Evolutionary conservation across 1,139 yeast genomes (phyloP).

Genomic region (Candida anutae): DNA sequence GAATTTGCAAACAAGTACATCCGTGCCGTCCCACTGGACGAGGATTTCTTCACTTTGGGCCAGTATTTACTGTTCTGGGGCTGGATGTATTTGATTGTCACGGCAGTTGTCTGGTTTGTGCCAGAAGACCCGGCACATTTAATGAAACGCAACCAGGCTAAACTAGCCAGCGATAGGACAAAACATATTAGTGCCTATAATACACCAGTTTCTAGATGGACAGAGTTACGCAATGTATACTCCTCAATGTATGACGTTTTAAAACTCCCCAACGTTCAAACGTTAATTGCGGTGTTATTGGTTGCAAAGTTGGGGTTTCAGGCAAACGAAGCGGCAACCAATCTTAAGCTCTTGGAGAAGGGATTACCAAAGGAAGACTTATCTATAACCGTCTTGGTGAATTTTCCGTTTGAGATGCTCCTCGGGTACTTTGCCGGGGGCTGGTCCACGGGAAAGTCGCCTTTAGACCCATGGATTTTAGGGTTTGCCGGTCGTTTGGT

Average conservation of each 20-base stretch:
- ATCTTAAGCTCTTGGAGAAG: slow-evolving; percentile 81
- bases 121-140: slow-evolving; percentile 62
- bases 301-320: slow-evolving; percentile 88
- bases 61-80: slow-evolving; percentile 79
- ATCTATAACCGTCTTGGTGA: slow-evolving; percentile 85
- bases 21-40: slow-evolving; percentile 49
- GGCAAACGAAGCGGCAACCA: slow-evolving; percentile 93
- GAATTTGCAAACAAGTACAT: slow-evolving; percentile 87
- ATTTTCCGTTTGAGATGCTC: slow-evolving; percentile 91
- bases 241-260: slow-evolving; percentile 69
- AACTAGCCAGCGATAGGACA: slow-evolving; percentile 26
- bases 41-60: slow-evolving; percentile 66
- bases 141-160: slow-evolving; percentile 30
- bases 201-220: slow-evolving; percentile 15
- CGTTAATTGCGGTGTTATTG: slow-evolving; percentile 66
- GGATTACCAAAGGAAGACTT: slow-evolving; percentile 92
- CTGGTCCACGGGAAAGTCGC: slow-evolving; percentile 73
- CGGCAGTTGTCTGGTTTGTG: slow-evolving; percentile 51
- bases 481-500: slow-evolving; percentile 81
- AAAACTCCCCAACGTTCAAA: slow-evolving; percentile 67
- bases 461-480: slow-evolving; percentile 81
- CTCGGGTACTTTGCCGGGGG: slow-evolving; percentile 95
- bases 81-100: slow-evolving; percentile 57
- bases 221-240: slow-evolving; percentile 48
- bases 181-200: slow-evolving; percentile 20